These are phyloP conservation scores for Eucalyptus tenuipes DNA, from an alignment of 345 rosid species.

Conservation along the genomic window DNA sequence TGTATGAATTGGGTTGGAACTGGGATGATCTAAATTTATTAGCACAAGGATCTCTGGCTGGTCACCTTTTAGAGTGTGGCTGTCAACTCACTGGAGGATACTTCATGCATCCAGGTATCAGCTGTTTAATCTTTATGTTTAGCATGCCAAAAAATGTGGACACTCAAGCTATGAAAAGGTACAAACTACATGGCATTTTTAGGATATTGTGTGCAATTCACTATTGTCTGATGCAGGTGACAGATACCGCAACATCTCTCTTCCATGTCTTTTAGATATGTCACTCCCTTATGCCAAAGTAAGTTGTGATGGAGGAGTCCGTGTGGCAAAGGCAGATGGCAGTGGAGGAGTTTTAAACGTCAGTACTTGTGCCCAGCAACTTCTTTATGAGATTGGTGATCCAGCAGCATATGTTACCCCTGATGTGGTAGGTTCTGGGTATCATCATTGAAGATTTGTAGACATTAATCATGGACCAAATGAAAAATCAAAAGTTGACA, in stretches of 20 bases:
- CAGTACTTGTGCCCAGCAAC: constrained; percentile 74
- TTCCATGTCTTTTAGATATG: constrained; percentile 43
- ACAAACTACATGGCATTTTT: not conserved
- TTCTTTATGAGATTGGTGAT: constrained; percentile 85
- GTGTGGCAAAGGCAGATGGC: constrained; percentile 57
- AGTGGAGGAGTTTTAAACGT: constrained; percentile 73
- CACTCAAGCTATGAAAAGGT: not conserved
- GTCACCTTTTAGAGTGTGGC: constrained; percentile 93
- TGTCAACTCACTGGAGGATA: constrained; percentile 98
- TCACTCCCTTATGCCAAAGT: constrained; percentile 93
- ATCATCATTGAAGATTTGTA: not conserved
- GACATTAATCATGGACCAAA: not conserved
- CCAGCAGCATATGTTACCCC: constrained; percentile 87
- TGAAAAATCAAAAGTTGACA: not conserved
- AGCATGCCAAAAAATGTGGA: not conserved
- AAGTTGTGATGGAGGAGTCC: constrained; percentile 41
- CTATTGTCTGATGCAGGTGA: constrained; percentile 36
- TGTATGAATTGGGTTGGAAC: constrained; percentile 91
- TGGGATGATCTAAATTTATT: constrained; percentile 72
- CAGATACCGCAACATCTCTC: constrained; percentile 43
- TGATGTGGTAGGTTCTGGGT: constrained; percentile 56
- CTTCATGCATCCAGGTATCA: constrained; percentile 92
- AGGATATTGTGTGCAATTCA: not conserved
- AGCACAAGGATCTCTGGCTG: constrained; percentile 85
- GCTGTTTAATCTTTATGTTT: not conserved